These are phyloP conservation scores for Ceratocystis huliohia DNA, from an alignment of 2,329 filamentous ascomycete genomes.

Conservation along the genomic window DNA sequence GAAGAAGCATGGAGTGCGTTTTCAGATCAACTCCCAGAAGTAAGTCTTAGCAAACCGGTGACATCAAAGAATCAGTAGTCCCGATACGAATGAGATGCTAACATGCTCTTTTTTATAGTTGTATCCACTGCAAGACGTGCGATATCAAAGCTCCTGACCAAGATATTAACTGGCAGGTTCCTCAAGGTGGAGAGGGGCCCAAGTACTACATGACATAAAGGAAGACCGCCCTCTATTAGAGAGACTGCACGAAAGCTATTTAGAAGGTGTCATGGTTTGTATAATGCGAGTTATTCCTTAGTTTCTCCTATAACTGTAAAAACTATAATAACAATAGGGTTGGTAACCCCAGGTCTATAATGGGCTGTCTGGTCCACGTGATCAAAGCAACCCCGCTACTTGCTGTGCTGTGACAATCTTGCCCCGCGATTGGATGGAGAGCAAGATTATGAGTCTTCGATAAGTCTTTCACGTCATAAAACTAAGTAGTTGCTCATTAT, in stretches of 20 bases:
- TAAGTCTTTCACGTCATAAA: conserved; percentile 1
- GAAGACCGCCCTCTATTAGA: not conserved
- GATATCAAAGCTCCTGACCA: conserved; percentile 96
- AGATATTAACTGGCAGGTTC: conserved; percentile 95
- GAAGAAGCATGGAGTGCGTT: conserved; percentile 78
- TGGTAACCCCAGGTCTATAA: not conserved
- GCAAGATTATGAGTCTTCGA: conserved; percentile 1
- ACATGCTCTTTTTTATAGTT: conserved; percentile 42
- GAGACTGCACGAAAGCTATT: not conserved
- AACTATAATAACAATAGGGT: not conserved
- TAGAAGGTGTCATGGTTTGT: no score
- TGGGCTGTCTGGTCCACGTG: not conserved
- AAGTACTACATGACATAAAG: conserved; percentile 56
- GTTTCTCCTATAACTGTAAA: no score
- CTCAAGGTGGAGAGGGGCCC: conserved; percentile 73
- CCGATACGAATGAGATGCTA: conserved; percentile 13
- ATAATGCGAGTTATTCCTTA: no score
- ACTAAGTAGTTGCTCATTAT: not conserved
- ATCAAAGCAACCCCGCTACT: not conserved
- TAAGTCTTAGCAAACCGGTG: conserved; percentile 38
- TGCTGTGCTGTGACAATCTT: not conserved
- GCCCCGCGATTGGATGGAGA: conserved; percentile 6
- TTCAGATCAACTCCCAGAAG: conserved; percentile 98
- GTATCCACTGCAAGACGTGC: conserved; percentile 98
- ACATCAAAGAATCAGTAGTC: not conserved